Evolutionary conservation across 2,329 filamentous ascomycete species (phyloP), one percentile per base, ranked within the genome.

Genomic region (Aspergillus puulaauensis): DNA sequence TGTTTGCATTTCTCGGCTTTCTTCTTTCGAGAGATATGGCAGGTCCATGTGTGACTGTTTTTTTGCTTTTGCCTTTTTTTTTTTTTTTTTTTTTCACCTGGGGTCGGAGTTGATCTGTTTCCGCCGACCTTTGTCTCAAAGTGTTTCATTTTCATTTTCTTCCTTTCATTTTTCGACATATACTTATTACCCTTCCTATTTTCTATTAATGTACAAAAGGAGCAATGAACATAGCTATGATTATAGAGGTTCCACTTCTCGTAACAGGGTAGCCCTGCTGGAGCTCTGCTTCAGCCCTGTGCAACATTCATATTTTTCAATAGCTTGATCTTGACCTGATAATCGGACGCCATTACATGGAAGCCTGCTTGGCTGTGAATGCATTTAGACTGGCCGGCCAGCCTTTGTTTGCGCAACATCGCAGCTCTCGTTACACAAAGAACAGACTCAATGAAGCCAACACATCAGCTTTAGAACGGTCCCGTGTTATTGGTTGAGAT

Each of bases 181-280:
- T 48, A 48, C 46, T 47, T 47, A 47, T 33, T 33, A 31, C 27
- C 27, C 27, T 12, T 31, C 27, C 24, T 35, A 47, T 23, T 48
- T 33, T 48, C 11, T 48, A 52, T 52, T 52, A 52, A 52, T 52
- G 49, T 52, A 52, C 49, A 52, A 52, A 44, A 52, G 49, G 23
- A 35, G 21, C 49, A 52, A 52, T 44, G 49, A 52, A 52, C 39
- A 52, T 52, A 51, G 35, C 48, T 51, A 52, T 44, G 39, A 52
- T 35, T 27, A 50, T 50, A 51, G 37, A 41, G 14, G 12, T n/a
- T 21, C 21, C 31, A 21, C 12, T 35, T 15, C 9, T 21, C 4
- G 14, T 14, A 35, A 19, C 35, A 37, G 15, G 35, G 33, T n/a
- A 37, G 12, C 4, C 15, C 7, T 31, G 27, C 27, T 31, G 27